Conservation (phyloP, 2,329 filamentous ascomycete genomes). For the Ceratocystis destructans region DNA sequence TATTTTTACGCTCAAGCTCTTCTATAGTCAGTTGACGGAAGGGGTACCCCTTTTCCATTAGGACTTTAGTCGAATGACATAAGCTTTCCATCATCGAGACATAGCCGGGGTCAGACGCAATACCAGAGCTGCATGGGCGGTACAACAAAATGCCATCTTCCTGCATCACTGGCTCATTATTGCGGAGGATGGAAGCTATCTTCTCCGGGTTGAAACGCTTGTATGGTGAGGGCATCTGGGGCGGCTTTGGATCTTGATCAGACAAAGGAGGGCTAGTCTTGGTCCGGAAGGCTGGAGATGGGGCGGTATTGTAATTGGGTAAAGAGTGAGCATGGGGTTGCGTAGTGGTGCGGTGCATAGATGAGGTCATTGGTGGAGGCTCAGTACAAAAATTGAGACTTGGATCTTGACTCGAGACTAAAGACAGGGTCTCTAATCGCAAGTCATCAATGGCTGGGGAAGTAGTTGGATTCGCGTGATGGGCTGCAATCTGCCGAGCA, state of each 20-base stretch:
- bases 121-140: background rate
- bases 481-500: background rate
- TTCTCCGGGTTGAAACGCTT: background rate
- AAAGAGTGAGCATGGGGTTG: background rate
- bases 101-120: background rate
- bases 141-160: background rate
- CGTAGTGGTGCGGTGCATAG: background rate
- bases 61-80: background rate
- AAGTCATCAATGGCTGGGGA: background rate
- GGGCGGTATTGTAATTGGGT: background rate
- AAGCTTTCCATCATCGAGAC: constrained; percentile 5
- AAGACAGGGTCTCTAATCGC: background rate
- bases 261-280: background rate
- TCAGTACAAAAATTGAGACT: background rate
- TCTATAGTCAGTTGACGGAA: constrained; percentile 22
- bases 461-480: background rate
- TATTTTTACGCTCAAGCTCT: constrained; percentile 25
- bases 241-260: background rate
- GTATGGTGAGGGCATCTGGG: background rate
- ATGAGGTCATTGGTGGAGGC: background rate
- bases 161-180: background rate
- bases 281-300: background rate
- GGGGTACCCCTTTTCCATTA: constrained; percentile 22
- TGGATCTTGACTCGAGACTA: background rate
- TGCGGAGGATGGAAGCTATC: background rate